Evolutionary conservation across 768 basidiomycete genomes (phyloP).

Genomic region (Panus rudis): DNA sequence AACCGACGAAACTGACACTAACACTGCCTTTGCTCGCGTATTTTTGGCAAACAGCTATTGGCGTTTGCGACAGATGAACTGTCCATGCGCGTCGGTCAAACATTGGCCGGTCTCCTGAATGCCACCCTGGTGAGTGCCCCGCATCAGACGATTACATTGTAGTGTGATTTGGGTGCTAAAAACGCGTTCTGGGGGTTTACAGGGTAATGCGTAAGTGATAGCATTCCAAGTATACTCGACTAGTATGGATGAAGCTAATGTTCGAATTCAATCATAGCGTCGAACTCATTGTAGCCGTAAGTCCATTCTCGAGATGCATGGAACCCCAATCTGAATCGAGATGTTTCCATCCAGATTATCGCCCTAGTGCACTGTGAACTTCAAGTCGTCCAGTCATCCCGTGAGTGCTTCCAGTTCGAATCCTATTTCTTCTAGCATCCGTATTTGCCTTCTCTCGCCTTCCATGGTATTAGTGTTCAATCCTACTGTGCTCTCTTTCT

Average conservation of each 20-base stretch:
- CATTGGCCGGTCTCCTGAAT: slow-evolving; percentile 77
- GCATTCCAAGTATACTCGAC: neutral
- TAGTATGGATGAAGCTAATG: neutral
- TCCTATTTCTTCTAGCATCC: too few species aligned
- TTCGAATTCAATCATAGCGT: slow-evolving; percentile 20
- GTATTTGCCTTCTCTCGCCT: too few species aligned
- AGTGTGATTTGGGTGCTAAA: neutral
- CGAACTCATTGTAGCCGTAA: slow-evolving; percentile 36
- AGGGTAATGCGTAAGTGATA: slow-evolving; percentile 25
- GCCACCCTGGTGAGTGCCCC: slow-evolving; percentile 60
- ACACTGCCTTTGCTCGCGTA: neutral
- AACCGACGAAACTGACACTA: neutral
- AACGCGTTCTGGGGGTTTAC: neutral
- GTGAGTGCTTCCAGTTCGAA: slow-evolving; percentile 23
- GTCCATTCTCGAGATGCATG: slow-evolving; percentile 9
- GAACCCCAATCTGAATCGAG: neutral
- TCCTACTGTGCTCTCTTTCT: too few species aligned
- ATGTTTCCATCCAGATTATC: slow-evolving; percentile 31
- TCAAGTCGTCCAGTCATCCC: slow-evolving; percentile 37
- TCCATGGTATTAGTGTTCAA: too few species aligned
- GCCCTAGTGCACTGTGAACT: slow-evolving; percentile 40
- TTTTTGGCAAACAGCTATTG: slow-evolving; percentile 46
- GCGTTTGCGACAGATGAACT: slow-evolving; percentile 85
- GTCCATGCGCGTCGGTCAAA: slow-evolving; percentile 76
- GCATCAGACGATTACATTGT: neutral